A percentile compares a stretch with the other conserved stretches of the same genome.
These are phyloP conservation scores for Saccharomyces kudriavzevii DNA, from an alignment of 805 yeast genomes.

Conservation along the genomic window DNA sequence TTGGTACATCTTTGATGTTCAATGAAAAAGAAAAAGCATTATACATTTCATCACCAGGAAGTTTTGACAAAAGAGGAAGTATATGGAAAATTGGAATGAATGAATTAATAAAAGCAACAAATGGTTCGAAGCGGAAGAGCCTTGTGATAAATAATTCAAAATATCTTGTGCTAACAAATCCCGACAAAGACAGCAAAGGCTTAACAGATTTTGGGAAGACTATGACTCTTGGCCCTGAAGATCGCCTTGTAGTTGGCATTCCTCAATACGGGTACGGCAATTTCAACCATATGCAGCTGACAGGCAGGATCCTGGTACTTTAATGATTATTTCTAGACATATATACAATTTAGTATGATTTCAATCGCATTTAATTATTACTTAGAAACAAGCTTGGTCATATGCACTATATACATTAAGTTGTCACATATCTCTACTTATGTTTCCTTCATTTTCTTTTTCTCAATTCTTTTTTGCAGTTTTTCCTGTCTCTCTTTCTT, in stretches of 20 bases:
- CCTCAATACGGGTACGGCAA: constrained; percentile 32
- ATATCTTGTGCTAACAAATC: constrained; percentile 8
- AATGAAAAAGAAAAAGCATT: constrained; percentile 15
- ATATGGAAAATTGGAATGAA: constrained; percentile 36
- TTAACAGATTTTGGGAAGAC: constrained; percentile 40
- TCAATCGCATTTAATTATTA: neutral
- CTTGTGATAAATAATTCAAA: constrained; percentile 4
- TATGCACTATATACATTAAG: neutral
- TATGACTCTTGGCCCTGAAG: constrained; percentile 24
- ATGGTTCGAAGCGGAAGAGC: neutral
- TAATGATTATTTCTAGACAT: neutral
- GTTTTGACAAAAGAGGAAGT: constrained; percentile 32
- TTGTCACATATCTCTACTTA: neutral
- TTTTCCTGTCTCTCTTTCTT: constrained; percentile 33
- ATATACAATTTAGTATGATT: neutral
- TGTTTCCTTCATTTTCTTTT: constrained; percentile 9
- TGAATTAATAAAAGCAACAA: constrained; percentile 8
- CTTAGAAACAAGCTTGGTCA: neutral
- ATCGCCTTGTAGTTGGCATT: constrained; percentile 33
- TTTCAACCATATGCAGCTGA: constrained; percentile 20
- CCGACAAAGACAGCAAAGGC: constrained; percentile 24
- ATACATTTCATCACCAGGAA: constrained; percentile 38
- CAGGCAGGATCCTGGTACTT: constrained; percentile 24
- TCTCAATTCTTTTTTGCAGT: constrained; percentile 18
- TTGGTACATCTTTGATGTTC: constrained; percentile 22